Base-by-base conservation (phyloP, 2,329 filamentous ascomycete genomes). In the Ambrosiella cleistominuta region DNA sequence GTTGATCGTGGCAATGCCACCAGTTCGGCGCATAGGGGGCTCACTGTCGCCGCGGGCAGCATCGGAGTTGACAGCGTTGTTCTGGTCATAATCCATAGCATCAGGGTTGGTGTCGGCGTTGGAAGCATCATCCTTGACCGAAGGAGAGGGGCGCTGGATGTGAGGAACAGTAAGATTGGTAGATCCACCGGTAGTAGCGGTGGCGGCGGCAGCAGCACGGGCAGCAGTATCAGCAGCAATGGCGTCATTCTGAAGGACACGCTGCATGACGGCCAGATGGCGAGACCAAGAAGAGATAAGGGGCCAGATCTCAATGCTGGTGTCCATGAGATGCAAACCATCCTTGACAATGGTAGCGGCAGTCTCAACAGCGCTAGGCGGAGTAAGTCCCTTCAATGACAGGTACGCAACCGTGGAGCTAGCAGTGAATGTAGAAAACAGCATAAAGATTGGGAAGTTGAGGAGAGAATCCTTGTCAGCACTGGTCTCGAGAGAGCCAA, bases 361-460 rank as follows among this genome's bases (percentile, higher is more conserved):
- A 1, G 78, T 79, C 68, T 81, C 78, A 44, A 75, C 74, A 27
- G 76, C 75, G 61, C 77, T 77, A 12, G 71, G 68, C 0, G 78
- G 78, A 0, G 78, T 78, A 7, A 82, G 66, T 8, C 78, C 77
- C 68, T 81, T 81, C 51, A 82, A 72, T n/a, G 78, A 79, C 37
- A 82, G 71, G 66, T 80, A 82, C 11, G 79, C 79, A 1, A 81
- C 75, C 0, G 79, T 81, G 1, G 78, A 78, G 61, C 78, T 78
- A 1, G 78, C 77, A 0, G 78, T 81, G 62, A 82, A 82, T 55
- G 78, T 75, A 0, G 78, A 77, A 66, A 82, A 82, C 11, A 81
- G 70, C 79, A 82, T 81, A 61, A 80, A 79, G 57, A 82, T 78
- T 42, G 79, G 79, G 67, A 81, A 79, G 66, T 75, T 80, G n/a